phyloP scores from a whole-genome alignment of 805 yeast genomes.

The Sugiyamaella americana region DNA sequence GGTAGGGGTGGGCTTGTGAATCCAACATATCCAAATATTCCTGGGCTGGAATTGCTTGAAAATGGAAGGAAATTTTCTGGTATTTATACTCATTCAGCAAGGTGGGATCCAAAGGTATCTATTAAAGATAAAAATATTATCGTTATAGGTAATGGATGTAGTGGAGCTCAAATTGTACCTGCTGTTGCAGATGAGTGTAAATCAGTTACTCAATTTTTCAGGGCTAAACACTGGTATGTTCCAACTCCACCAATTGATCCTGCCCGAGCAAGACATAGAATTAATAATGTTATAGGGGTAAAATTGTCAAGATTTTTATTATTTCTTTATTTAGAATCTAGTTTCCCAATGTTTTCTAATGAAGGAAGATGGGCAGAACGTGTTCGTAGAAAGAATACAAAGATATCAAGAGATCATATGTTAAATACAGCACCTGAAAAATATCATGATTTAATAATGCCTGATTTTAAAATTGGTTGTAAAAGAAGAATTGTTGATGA shows the following conservation, averaged over 20 bases:
- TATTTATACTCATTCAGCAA: slow-evolving; percentile 15
- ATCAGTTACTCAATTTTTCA: slow-evolving; percentile 13
- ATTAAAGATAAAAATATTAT: slow-evolving; percentile 15
- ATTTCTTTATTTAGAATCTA: slow-evolving; percentile 12
- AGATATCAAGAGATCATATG: slow-evolving; percentile 9
- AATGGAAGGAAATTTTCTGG: slow-evolving; percentile 13
- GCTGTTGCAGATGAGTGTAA: slow-evolving; percentile 9
- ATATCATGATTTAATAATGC: slow-evolving; percentile 15
- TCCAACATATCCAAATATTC: slow-evolving; percentile 12
- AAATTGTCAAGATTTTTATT: slow-evolving; percentile 7
- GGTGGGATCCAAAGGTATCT: slow-evolving; percentile 15
- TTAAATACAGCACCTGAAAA: slow-evolving; percentile 11
- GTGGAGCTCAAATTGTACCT: slow-evolving; percentile 19
- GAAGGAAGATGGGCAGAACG: slow-evolving; percentile 9
- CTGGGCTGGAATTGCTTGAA: slow-evolving; percentile 10
- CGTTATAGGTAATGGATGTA: slow-evolving; percentile 21
- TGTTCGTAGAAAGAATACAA: slow-evolving; percentile 6
- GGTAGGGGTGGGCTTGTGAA: slow-evolving; percentile 16
- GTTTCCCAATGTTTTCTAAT: slow-evolving; percentile 13
- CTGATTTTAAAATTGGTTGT: slow-evolving; percentile 17
- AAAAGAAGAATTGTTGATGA: slow-evolving; percentile 16
- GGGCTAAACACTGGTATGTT: slow-evolving; percentile 18
- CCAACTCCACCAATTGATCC: slow-evolving; percentile 13
- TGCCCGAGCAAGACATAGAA: background rate
- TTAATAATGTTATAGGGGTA: slow-evolving; percentile 1